phyloP scores from a whole-genome alignment of 371 early-diverging fungal genomes.

The Saksenaea oblongispora region DNA sequence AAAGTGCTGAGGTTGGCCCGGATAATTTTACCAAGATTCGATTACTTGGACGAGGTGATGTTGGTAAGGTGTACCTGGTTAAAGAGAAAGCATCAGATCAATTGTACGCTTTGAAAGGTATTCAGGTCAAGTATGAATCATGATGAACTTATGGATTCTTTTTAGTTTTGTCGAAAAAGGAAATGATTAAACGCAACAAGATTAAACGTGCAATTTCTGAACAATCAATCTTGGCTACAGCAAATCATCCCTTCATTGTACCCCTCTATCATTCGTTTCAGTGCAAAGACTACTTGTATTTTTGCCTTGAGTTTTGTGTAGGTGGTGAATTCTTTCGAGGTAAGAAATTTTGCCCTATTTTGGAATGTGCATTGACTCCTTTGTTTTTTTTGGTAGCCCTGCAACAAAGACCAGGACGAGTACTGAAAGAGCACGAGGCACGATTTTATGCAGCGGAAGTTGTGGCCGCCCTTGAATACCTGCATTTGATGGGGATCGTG shows the following conservation, averaged over 20 bases:
- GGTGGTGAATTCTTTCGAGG: slow-evolving; percentile 96
- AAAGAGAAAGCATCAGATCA: slow-evolving; percentile 73
- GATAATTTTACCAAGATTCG: slow-evolving; percentile 73
- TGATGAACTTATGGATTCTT: not conserved
- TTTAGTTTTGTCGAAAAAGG: slow-evolving; percentile 78
- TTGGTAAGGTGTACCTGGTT: slow-evolving; percentile 87
- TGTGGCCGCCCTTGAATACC: slow-evolving; percentile 84
- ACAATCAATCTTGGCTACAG: slow-evolving; percentile 74
- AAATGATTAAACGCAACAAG: slow-evolving; percentile 88
- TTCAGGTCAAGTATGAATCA: not conserved
- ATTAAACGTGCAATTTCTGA: slow-evolving; percentile 85
- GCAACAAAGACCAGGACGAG: slow-evolving; percentile 77
- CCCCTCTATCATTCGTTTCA: slow-evolving; percentile 93
- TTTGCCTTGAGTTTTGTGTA: slow-evolving; percentile 95
- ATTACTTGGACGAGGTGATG: slow-evolving; percentile 91
- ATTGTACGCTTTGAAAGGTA: slow-evolving; percentile 86
- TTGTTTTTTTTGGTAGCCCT: slow-evolving; percentile 52
- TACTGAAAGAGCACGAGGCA: slow-evolving; percentile 80
- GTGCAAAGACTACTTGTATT: slow-evolving; percentile 83
- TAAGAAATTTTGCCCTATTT: slow-evolving; percentile 16
- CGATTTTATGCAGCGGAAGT: slow-evolving; percentile 98
- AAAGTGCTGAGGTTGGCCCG: slow-evolving; percentile 59
- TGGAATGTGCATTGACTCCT: slow-evolving; percentile 14
- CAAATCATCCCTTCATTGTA: slow-evolving; percentile 94
- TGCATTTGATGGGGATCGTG: slow-evolving; percentile 92